Evolutionary conservation across 306 rosid genomes (phyloP).

Genomic region (Lithocarpus polystachyus): DNA sequence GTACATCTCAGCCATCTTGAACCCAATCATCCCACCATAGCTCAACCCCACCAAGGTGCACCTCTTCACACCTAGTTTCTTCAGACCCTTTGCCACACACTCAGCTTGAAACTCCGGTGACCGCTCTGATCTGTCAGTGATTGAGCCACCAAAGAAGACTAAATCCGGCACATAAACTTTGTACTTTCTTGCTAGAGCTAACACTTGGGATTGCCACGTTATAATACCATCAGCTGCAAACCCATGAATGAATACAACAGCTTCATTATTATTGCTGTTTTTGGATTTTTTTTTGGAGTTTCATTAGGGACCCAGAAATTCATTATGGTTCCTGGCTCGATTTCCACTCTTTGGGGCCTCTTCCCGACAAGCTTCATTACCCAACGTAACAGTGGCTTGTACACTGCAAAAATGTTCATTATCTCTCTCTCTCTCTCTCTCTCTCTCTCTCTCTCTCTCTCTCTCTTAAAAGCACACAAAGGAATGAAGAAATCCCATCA

Average conservation of each 20-base stretch:
- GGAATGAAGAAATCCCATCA: background rate
- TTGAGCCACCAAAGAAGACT: conserved; percentile 39
- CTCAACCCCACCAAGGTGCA: conserved; percentile 38
- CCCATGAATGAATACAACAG: conserved; percentile 39
- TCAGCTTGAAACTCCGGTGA: conserved; percentile 42
- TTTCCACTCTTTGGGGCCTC: conserved; percentile 26
- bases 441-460: background rate
- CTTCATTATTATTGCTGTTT: background rate
- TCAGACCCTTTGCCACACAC: conserved; percentile 42
- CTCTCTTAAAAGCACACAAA: background rate
- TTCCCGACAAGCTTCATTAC: conserved; percentile 24
- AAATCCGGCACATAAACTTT: conserved; percentile 41
- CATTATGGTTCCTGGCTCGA: conserved; percentile 39
- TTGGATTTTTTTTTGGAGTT: background rate
- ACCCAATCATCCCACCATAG: conserved; percentile 51
- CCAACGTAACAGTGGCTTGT: conserved; percentile 1
- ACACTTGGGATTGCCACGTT: conserved; percentile 45
- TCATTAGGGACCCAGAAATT: conserved; percentile 35
- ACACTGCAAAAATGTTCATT: conserved; percentile 6
- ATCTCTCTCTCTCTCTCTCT: background rate
- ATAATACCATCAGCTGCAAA: conserved; percentile 35
- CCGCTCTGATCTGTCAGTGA: conserved; percentile 31
- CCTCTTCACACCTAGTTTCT: conserved; percentile 36
- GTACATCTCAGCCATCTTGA: conserved; percentile 34
- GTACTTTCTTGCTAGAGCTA: conserved; percentile 24